Conservation (phyloP, 805 yeast species). For the Ogataea methylovora region DNA sequence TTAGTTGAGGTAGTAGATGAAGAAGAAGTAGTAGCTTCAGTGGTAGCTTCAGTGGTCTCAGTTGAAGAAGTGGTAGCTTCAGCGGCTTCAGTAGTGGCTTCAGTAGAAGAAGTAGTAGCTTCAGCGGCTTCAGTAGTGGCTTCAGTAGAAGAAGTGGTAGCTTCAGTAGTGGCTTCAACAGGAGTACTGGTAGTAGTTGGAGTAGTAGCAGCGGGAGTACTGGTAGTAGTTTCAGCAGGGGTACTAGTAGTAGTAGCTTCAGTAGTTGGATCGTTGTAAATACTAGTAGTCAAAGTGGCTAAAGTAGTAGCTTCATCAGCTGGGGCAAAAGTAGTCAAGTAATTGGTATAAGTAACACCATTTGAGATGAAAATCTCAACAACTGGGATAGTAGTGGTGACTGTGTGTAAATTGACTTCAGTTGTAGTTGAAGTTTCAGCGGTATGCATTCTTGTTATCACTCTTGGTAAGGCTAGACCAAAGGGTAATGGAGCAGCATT, state of each 20-base stretch:
- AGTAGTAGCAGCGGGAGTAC: slow-evolving; percentile 8
- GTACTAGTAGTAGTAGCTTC: slow-evolving; percentile 12
- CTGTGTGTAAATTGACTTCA: slow-evolving; percentile 29
- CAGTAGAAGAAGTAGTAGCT: slow-evolving; percentile 9
- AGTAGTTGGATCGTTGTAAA: slow-evolving; percentile 9
- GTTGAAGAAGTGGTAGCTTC: slow-evolving; percentile 7
- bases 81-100: slow-evolving; percentile 8
- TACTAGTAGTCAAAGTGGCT: slow-evolving; percentile 10
- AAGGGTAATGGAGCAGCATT: slow-evolving; percentile 9
- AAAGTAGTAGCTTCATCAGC: slow-evolving; percentile 8
- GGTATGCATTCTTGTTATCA: slow-evolving; percentile 23
- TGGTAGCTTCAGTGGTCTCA: slow-evolving; percentile 6
- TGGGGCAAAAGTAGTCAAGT: slow-evolving; percentile 33
- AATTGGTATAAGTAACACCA: slow-evolving; percentile 43
- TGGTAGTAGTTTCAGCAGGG: slow-evolving; percentile 11
- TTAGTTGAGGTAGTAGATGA: slow-evolving; percentile 5
- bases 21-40: slow-evolving; percentile 4
- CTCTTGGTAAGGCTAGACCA: slow-evolving; percentile 13
- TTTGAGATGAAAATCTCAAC: slow-evolving; percentile 45
- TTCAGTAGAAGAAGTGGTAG: slow-evolving; percentile 2
- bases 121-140: slow-evolving; percentile 9
- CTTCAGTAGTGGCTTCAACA: slow-evolving; percentile 6
- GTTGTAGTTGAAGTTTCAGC: slow-evolving; percentile 27
- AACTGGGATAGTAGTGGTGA: slow-evolving; percentile 43
- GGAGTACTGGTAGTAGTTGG: slow-evolving; percentile 7